Percentiles rank a stretch among this genome's conserved stretches.
Evolutionary conservation across 345 rosid species (phyloP).

Genomic region (Geranium rotundifolium): DNA sequence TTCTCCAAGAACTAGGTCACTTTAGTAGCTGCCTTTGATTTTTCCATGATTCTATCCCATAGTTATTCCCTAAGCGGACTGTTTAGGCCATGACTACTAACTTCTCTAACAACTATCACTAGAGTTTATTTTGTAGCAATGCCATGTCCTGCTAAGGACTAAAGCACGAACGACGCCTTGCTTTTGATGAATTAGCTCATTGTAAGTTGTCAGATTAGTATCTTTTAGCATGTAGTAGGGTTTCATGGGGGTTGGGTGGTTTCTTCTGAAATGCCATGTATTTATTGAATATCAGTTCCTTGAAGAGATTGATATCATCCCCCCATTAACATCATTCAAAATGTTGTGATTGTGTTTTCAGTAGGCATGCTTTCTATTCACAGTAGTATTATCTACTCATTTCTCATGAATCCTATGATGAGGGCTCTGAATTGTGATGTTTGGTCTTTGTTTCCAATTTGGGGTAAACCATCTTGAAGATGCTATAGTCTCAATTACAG

Average conservation of each 20-base stretch:
- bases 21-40: constrained; percentile 19
- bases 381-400: no score
- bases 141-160: not conserved
- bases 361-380: no score
- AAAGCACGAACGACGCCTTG: not conserved
- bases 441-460: not conserved
- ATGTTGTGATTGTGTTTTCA: no score
- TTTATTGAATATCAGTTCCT: no score
- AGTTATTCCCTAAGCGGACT: not conserved
- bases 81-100: not conserved
- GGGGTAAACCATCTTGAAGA: not conserved
- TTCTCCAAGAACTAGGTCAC: constrained; percentile 49
- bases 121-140: not conserved
- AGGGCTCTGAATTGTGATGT: not conserved
- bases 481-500: not conserved
- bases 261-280: no score
- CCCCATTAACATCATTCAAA: no score
- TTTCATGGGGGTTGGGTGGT: no score
- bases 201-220: no score
- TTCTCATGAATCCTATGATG: no score
- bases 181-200: no score
- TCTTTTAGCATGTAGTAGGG: not conserved
- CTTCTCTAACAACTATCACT: not conserved
- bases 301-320: no score
- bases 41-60: not conserved